Percentiles rank a stretch among this genome's conserved stretches.
These are phyloP conservation scores for Neurospora sp. DNA, from an alignment of 495 filamentous ascomycete genomes.

Conservation along the genomic window DNA sequence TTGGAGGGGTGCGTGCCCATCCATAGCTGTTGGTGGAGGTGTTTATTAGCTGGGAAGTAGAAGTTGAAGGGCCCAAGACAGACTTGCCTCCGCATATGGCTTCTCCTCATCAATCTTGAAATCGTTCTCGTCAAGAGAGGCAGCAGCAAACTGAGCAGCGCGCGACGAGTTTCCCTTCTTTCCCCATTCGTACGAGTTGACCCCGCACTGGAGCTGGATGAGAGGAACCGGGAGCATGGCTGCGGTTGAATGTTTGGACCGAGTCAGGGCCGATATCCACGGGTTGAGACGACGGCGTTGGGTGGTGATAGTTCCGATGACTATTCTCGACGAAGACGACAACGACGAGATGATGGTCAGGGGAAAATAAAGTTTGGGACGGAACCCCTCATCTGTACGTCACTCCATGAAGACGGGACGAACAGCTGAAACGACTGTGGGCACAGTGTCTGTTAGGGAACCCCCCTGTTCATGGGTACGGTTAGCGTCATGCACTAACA, in stretches of 20 bases:
- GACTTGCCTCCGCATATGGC: constrained; percentile 63
- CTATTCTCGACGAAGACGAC: neutral
- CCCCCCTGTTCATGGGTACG: neutral
- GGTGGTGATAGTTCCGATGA: neutral
- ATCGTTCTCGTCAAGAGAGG: constrained; percentile 51
- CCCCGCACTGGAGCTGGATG: constrained; percentile 86
- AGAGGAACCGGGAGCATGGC: constrained; percentile 55
- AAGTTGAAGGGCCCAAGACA: no score
- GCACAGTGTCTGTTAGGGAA: neutral
- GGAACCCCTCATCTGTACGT: neutral
- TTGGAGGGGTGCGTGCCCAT: constrained; percentile 98
- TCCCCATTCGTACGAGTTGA: constrained; percentile 99
- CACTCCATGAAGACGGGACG: neutral
- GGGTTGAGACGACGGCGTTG: neutral
- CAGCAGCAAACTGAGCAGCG: constrained; percentile 68
- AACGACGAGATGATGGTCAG: neutral
- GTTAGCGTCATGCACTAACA: neutral
- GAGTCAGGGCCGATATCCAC: neutral
- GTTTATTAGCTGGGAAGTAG: neutral
- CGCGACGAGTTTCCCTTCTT: constrained; percentile 76
- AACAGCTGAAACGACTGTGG: neutral
- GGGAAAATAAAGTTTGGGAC: neutral
- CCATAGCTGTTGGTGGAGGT: constrained; percentile 66
- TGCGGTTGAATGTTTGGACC: neutral
- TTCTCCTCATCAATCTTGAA: constrained; percentile 72